phyloP scores from a whole-genome alignment of 306 rosid species.

The Cucurbita maxima region DNA sequence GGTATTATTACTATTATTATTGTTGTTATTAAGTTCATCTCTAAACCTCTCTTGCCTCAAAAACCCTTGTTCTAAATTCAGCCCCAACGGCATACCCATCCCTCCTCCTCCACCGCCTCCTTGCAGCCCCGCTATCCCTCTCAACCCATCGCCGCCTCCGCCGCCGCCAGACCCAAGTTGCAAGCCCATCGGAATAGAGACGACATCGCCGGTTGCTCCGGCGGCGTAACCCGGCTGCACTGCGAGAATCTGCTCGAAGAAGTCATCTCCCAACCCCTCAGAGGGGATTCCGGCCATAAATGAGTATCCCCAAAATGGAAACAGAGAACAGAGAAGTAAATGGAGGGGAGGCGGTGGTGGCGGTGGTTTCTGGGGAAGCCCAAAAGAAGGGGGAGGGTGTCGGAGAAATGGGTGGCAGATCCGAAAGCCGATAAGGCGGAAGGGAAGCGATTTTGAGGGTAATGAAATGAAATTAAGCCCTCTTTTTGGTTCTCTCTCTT shows the following conservation, averaged over 20 bases:
- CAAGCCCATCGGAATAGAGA: slow-evolving; percentile 33
- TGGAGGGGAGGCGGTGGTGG: not conserved
- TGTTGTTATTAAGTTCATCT: slow-evolving; percentile 23
- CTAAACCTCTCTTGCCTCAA: slow-evolving; percentile 35
- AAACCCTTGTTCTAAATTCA: slow-evolving; percentile 69
- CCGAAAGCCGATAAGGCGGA: slow-evolving; percentile 34
- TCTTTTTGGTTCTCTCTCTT: not conserved
- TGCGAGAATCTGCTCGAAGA: slow-evolving; percentile 43
- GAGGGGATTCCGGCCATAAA: slow-evolving; percentile 52
- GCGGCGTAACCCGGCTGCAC: slow-evolving; percentile 30
- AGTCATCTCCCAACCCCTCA: slow-evolving; percentile 68
- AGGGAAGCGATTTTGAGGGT: slow-evolving; percentile 10
- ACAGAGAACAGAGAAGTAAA: not conserved
- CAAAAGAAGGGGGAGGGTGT: slow-evolving; percentile 12
- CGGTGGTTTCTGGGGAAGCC: slow-evolving; percentile 8
- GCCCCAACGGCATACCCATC: slow-evolving; percentile 65
- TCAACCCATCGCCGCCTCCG: slow-evolving; percentile 5
- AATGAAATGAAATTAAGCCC: not conserved
- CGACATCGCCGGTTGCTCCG: slow-evolving; percentile 10
- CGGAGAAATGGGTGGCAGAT: slow-evolving; percentile 33
- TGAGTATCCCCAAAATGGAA: not conserved
- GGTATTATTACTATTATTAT: slow-evolving; percentile 1
- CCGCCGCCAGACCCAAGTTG: slow-evolving; percentile 42
- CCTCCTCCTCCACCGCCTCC: not conserved
- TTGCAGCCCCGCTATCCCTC: not conserved